phyloP scores from a whole-genome alignment of 371 early-diverging fungal species.

The Syncephalastrum contaminatum region DNA sequence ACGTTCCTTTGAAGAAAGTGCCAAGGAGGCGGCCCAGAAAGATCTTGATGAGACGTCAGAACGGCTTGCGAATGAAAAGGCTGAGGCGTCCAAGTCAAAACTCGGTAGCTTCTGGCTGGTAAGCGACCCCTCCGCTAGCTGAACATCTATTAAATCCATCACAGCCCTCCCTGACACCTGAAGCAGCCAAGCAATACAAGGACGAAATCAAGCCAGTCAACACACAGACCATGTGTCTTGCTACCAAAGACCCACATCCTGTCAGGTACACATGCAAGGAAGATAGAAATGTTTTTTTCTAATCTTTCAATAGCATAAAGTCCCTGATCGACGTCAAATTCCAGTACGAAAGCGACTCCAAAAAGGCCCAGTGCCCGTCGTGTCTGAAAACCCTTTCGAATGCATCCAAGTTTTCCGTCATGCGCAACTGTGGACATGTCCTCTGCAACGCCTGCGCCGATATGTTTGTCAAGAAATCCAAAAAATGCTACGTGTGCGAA shows the following conservation, averaged over 20 bases:
- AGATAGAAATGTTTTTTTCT: conserved; percentile 1
- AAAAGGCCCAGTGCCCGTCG: conserved; percentile 70
- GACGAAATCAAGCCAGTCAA: conserved; percentile 52
- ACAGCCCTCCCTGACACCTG: conserved; percentile 78
- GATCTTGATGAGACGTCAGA: conserved; percentile 47
- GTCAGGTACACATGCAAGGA: conserved; percentile 48
- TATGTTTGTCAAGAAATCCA: conserved; percentile 74
- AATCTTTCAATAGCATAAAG: conserved; percentile 59
- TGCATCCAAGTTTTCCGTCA: conserved; percentile 70
- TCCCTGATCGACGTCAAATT: conserved; percentile 75
- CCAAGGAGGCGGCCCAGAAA: conserved; percentile 25
- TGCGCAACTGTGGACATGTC: conserved; percentile 86
- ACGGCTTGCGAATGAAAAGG: conserved; percentile 51
- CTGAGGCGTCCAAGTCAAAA: conserved; percentile 55
- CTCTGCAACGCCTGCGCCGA: conserved; percentile 76
- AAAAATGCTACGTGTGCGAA: conserved; percentile 84
- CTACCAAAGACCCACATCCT: conserved; percentile 65
- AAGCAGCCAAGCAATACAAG: conserved; percentile 55
- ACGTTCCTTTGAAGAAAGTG: conserved; percentile 45
- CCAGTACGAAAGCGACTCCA: conserved; percentile 41
- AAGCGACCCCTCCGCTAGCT: conserved; percentile 8
- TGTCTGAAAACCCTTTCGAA: conserved; percentile 84
- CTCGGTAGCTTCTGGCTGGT: conserved; percentile 84
- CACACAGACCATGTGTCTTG: conserved; percentile 67
- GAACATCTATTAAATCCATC: conserved; percentile 5